A percentile compares a stretch with the other conserved stretches of the same genome.
phyloP scores from a whole-genome alignment of 2,329 filamentous ascomycete species.

The Sporothrix humicola region DNA sequence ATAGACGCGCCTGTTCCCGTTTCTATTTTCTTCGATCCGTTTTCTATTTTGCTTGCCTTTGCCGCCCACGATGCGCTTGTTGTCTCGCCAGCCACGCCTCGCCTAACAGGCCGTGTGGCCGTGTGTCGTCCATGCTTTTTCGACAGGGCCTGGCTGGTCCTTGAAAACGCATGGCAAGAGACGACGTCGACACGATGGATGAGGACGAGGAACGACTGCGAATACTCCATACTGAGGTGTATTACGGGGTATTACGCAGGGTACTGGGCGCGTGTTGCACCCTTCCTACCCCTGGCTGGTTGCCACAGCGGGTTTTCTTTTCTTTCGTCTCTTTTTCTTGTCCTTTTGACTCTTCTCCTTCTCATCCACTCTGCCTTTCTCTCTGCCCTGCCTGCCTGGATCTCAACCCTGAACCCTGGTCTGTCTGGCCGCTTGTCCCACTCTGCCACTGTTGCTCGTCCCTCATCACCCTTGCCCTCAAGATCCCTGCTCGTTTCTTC shows the following conservation, averaged over 20 bases:
- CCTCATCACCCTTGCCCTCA: slow-evolving; percentile 10
- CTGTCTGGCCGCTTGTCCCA: slow-evolving; percentile 19
- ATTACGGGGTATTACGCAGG: slow-evolving; percentile 20
- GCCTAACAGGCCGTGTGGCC: neutral
- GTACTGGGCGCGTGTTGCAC: neutral
- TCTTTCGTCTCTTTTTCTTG: neutral
- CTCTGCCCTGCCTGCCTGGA: neutral
- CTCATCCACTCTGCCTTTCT: neutral
- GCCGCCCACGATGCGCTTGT: slow-evolving; percentile 9
- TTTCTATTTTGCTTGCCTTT: neutral
- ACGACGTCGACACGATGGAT: slow-evolving; percentile 2
- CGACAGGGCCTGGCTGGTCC: slow-evolving; percentile 5
- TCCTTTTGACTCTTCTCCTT: neutral
- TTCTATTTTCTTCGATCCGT: neutral
- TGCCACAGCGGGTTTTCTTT: slow-evolving; percentile 27
- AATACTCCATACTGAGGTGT: neutral
- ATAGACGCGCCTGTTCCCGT: slow-evolving; percentile 1
- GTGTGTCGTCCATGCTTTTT: neutral
- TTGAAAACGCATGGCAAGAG: slow-evolving; percentile 4
- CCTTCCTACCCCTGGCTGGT: slow-evolving; percentile 21
- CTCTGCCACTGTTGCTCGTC: slow-evolving; percentile 4
- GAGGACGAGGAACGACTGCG: neutral
- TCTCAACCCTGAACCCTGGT: neutral
- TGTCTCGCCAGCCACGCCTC: slow-evolving; percentile 15
- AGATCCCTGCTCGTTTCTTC: slow-evolving; percentile 21